These are phyloP conservation scores for Phaffia tasmanica DNA, from an alignment of 768 basidiomycete genomes.

Conservation along the genomic window DNA sequence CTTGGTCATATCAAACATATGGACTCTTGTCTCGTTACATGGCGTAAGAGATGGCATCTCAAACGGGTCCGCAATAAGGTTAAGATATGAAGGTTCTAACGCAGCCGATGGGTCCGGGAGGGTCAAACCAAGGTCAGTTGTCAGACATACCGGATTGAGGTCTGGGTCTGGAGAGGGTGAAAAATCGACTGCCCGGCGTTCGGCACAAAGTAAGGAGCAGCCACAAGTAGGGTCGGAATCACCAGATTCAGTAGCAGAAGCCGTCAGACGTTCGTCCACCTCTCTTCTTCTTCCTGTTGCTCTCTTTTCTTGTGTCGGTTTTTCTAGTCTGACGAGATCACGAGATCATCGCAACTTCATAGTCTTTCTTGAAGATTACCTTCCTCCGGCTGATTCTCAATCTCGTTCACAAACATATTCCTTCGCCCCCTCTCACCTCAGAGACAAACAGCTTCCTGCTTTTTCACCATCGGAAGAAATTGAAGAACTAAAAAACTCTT, in stretches of 20 bases:
- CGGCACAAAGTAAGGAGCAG: no score
- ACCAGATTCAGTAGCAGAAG: constrained; percentile 23
- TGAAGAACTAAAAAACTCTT: no score
- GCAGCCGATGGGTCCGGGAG: neutral
- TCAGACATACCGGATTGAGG: neutral
- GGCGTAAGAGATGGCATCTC: neutral
- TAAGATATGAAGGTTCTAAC: no score
- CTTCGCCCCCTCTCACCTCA: no score
- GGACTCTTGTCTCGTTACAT: constrained; percentile 45
- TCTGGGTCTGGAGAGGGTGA: neutral
- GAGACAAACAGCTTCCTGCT: no score
- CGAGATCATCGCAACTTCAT: no score
- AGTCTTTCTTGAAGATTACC: no score
- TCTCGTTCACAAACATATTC: no score
- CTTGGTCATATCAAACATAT: constrained; percentile 67
- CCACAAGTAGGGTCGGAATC: neutral
- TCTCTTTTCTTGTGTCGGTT: neutral
- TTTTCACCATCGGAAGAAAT: no score
- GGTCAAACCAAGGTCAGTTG: neutral
- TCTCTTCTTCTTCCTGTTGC: neutral
- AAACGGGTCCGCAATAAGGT: neutral
- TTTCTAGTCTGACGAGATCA: no score
- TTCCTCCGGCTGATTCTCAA: no score
- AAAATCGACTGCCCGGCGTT: no score
- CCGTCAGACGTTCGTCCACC: constrained; percentile 12